Conservation (phyloP, 768 basidiomycete genomes). For the Aureoboletus auriporus region DNA sequence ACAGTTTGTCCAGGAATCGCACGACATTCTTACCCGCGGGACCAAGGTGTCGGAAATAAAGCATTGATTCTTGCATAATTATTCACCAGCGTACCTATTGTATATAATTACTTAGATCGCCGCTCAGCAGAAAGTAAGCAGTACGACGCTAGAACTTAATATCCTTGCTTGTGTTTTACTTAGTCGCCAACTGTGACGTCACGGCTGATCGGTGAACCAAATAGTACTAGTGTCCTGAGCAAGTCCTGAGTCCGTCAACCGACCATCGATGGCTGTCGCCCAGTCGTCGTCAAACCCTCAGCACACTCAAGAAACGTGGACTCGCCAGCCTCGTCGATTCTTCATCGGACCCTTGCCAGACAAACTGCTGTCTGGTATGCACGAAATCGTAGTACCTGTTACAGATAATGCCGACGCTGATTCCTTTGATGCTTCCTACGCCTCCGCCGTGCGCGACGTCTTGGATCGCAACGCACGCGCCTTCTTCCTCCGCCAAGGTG, state of each 20-base stretch:
- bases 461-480: conserved; percentile 59
- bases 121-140: conserved; percentile 15
- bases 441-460: conserved; percentile 29
- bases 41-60: conserved; percentile 24
- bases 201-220: background rate
- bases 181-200: conserved; percentile 21
- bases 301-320: background rate
- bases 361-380: conserved; percentile 42
- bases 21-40: conserved; percentile 43
- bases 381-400: conserved; percentile 20
- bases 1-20: conserved; percentile 59
- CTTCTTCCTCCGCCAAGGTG: conserved; percentile 64
- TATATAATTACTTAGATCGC: conserved; percentile 17
- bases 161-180: background rate
- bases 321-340: conserved; percentile 42
- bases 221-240: background rate
- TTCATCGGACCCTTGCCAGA: conserved; percentile 81
- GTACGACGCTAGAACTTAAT: background rate
- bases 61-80: conserved; percentile 14
- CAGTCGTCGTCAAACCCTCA: background rate
- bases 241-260: background rate
- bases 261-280: conserved; percentile 9
- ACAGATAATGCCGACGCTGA: conserved; percentile 29
- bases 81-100: conserved; percentile 1
- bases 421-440: conserved; percentile 30